Percentiles rank a stretch among this genome's conserved stretches.
These are phyloP conservation scores for Physaria fendleri DNA, from an alignment of 345 rosid genomes.

Conservation along the genomic window DNA sequence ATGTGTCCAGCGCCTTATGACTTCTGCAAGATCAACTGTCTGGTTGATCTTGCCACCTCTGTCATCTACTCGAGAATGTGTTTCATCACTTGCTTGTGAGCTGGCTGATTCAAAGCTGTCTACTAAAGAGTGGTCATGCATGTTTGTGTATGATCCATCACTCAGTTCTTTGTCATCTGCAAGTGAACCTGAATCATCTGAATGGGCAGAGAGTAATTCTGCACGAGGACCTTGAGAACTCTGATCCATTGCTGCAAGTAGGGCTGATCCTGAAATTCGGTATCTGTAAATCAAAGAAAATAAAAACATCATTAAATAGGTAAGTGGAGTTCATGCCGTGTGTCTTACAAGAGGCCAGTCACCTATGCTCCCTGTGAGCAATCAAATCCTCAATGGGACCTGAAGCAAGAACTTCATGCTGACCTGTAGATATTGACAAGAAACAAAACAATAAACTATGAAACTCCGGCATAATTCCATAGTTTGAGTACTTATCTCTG, in stretches of 20 bases:
- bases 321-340: neutral
- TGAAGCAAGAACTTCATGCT: constrained; percentile 97
- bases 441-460: neutral
- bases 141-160: constrained; percentile 44
- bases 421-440: constrained; percentile 45
- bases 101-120: constrained; percentile 37
- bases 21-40: constrained; percentile 93
- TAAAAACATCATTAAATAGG: constrained; percentile 16
- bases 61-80: constrained; percentile 68
- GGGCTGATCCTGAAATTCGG: constrained; percentile 93
- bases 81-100: constrained; percentile 57
- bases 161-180: constrained; percentile 63
- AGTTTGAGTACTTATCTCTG: neutral
- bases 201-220: constrained; percentile 50
- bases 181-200: constrained; percentile 40
- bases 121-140: constrained; percentile 37
- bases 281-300: constrained; percentile 49
- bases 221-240: constrained; percentile 80
- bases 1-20: constrained; percentile 98
- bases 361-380: constrained; percentile 99
- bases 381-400: constrained; percentile 98
- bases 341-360: constrained; percentile 14
- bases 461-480: neutral
- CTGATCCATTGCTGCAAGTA: constrained; percentile 97
- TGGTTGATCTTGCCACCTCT: constrained; percentile 83